A percentile compares a stretch with the other conserved stretches of the same genome.
These are phyloP conservation scores for Termitomyces sp. DNA, from an alignment of 768 basidiomycete species.

Conservation along the genomic window DNA sequence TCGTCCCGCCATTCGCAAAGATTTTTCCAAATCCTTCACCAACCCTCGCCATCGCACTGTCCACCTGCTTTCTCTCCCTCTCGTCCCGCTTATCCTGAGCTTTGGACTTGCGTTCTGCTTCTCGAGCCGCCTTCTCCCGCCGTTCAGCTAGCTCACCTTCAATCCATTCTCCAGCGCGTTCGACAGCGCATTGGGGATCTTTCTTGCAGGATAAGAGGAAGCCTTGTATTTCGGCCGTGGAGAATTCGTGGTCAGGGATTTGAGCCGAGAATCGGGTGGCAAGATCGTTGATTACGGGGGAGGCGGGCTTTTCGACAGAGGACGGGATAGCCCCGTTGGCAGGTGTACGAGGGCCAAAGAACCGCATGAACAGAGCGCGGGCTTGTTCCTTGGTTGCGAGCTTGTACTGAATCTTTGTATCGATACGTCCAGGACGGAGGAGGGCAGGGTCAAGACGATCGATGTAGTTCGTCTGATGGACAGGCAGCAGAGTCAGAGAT, in stretches of 20 bases:
- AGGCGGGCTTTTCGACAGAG: slow-evolving; percentile 3
- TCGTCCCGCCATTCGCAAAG: slow-evolving; percentile 5
- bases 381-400: slow-evolving; percentile 45
- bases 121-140: slow-evolving; percentile 27
- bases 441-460: slow-evolving; percentile 55
- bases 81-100: slow-evolving; percentile 21
- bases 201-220: slow-evolving; percentile 47
- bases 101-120: slow-evolving; percentile 27
- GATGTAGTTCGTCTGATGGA: slow-evolving; percentile 52
- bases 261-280: slow-evolving; percentile 35
- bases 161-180: slow-evolving; percentile 39
- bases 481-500: not conserved
- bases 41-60: slow-evolving; percentile 20
- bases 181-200: slow-evolving; percentile 31
- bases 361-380: slow-evolving; percentile 42
- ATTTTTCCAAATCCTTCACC: slow-evolving; percentile 1
- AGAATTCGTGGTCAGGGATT: slow-evolving; percentile 47
- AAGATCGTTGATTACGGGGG: slow-evolving; percentile 22
- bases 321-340: not conserved
- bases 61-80: slow-evolving; percentile 20
- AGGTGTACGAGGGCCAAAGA: slow-evolving; percentile 30
- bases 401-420: slow-evolving; percentile 48
- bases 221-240: slow-evolving; percentile 60
- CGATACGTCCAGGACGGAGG: slow-evolving; percentile 54
- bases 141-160: slow-evolving; percentile 29